Evolutionary conservation across 1,284 basidiomycete species (phyloP).

Genomic region (Ganoderma sinense): DNA sequence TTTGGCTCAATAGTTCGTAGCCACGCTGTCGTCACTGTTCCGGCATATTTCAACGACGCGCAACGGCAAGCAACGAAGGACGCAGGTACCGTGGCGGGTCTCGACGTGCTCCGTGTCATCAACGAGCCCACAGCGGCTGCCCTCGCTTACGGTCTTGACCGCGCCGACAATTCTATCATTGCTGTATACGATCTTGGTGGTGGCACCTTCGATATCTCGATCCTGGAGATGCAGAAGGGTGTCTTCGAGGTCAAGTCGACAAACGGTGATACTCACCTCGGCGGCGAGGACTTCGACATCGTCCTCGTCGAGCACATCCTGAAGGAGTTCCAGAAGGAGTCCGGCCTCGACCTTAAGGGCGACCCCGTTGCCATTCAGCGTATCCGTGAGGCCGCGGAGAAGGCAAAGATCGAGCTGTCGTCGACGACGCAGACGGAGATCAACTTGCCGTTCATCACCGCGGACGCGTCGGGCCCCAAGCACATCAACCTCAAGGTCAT

Average conservation of each 20-base stretch:
- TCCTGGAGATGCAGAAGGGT: slow-evolving; percentile 98
- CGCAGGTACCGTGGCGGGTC: slow-evolving; percentile 95
- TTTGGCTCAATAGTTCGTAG: slow-evolving; percentile 42
- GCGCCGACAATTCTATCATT: slow-evolving; percentile 84
- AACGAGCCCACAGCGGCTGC: slow-evolving; percentile 99
- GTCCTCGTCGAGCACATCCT: slow-evolving; percentile 89
- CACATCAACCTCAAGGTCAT: slow-evolving; percentile 95
- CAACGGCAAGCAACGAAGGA: slow-evolving; percentile 99
- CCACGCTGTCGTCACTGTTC: slow-evolving; percentile 91
- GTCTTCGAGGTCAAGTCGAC: slow-evolving; percentile 99
- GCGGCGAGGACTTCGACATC: slow-evolving; percentile 98
- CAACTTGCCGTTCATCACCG: slow-evolving; percentile 97
- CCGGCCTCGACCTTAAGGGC: slow-evolving; percentile 80
- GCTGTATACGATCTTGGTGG: slow-evolving; percentile 90
- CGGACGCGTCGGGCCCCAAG: slow-evolving; percentile 93
- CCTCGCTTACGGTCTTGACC: slow-evolving; percentile 95
- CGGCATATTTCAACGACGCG: slow-evolving; percentile 99
- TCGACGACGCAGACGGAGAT: slow-evolving; percentile 95
- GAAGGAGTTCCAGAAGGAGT: slow-evolving; percentile 94
- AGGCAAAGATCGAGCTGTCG: slow-evolving; percentile 98
- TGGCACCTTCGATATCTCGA: slow-evolving; percentile 99
- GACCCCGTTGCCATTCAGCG: slow-evolving; percentile 99
- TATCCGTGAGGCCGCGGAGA: slow-evolving; percentile 98
- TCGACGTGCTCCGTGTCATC: slow-evolving; percentile 98
- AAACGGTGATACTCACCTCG: slow-evolving; percentile 98